Conservation (phyloP, 1,284 basidiomycete genomes). For the Cronartium quercuum region DNA sequence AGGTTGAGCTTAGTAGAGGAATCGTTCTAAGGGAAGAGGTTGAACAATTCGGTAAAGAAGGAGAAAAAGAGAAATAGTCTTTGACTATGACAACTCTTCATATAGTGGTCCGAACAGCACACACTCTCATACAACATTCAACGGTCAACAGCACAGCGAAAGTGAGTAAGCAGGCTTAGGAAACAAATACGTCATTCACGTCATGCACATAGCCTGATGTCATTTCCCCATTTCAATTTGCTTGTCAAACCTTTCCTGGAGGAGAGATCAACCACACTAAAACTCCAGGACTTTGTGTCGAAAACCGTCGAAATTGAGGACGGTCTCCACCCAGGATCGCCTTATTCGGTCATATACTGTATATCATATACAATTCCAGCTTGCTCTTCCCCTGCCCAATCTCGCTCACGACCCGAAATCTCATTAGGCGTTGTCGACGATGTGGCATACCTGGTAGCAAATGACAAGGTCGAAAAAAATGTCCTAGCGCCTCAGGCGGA, state of each 20-base stretch:
- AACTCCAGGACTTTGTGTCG: neutral
- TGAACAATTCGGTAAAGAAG: too few relatives aligned
- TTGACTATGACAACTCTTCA: too few relatives aligned
- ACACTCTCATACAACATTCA: too few relatives aligned
- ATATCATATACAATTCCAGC: conserved; percentile 6
- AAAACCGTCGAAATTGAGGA: neutral
- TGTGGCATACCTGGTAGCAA: neutral
- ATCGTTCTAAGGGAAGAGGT: too few relatives aligned
- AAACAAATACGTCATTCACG: neutral
- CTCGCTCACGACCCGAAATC: neutral
- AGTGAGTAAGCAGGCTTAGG: neutral
- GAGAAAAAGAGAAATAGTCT: too few relatives aligned
- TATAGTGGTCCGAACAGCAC: too few relatives aligned
- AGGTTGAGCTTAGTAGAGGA: too few relatives aligned
- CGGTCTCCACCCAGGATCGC: conserved; percentile 14
- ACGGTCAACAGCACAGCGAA: too few relatives aligned
- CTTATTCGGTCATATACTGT: conserved; percentile 1
- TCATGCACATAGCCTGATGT: too few relatives aligned
- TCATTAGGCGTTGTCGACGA: conserved; percentile 19
- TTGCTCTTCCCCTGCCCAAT: neutral
- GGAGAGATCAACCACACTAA: neutral
- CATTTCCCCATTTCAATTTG: neutral
- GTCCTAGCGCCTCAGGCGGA: neutral
- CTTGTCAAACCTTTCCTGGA: neutral
- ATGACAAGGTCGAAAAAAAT: neutral